phyloP scores from a whole-genome alignment of 305 asterid species.

The Caryopteris hybrid region DNA sequence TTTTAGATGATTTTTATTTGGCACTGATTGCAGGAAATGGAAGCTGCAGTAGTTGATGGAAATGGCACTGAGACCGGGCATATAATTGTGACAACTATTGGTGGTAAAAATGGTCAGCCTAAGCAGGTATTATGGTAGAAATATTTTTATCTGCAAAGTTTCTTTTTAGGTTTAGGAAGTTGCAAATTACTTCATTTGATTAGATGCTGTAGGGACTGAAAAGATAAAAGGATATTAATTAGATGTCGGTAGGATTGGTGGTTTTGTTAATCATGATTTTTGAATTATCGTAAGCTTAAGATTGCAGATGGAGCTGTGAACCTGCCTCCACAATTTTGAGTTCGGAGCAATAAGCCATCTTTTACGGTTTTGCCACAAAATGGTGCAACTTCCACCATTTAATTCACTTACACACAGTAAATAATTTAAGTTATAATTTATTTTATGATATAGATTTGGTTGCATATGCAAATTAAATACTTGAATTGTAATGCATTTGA shows the following conservation, averaged over 20 bases:
- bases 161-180: background rate
- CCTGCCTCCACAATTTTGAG: background rate
- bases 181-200: background rate
- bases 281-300: background rate
- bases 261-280: background rate
- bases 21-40: slow-evolving; percentile 63
- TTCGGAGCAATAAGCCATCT: background rate
- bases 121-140: slow-evolving; percentile 62
- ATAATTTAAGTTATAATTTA: background rate
- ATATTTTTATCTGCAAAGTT: background rate
- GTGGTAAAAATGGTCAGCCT: slow-evolving; percentile 83
- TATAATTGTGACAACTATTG: slow-evolving; percentile 85
- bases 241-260: background rate
- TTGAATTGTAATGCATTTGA: too few relatives aligned
- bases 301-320: background rate
- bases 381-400: background rate
- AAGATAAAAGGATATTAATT: too few relatives aligned
- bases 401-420: background rate
- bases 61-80: too few relatives aligned
- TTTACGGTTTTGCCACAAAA: too few relatives aligned
- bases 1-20: background rate
- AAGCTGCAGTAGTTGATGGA: slow-evolving; percentile 80
- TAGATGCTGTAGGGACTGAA: background rate
- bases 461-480: too few relatives aligned
- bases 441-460: background rate